phyloP scores from a whole-genome alignment of 495 filamentous ascomycete genomes.

The Penicillium salamii region DNA sequence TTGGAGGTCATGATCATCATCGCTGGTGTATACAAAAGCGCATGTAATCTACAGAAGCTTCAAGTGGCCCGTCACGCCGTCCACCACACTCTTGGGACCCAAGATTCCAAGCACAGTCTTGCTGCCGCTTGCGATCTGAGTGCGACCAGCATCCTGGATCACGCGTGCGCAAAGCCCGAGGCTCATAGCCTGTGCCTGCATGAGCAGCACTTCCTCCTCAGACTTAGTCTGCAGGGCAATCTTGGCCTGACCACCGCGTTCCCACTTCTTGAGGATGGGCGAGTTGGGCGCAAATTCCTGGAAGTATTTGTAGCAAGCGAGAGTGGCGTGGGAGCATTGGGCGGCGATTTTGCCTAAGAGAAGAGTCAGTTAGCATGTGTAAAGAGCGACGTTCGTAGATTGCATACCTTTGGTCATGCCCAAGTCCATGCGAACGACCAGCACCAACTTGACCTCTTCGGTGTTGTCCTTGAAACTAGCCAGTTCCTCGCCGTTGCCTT shows the following conservation, averaged over 20 bases:
- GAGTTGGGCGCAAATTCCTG: slow-evolving; percentile 53
- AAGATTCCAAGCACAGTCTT: slow-evolving; percentile 88
- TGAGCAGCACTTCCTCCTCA: slow-evolving; percentile 74
- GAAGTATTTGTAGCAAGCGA: slow-evolving; percentile 91
- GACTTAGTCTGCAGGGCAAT: slow-evolving; percentile 80
- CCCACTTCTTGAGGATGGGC: slow-evolving; percentile 79
- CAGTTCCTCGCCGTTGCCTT: slow-evolving; percentile 41
- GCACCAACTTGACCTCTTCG: slow-evolving; percentile 91
- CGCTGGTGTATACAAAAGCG: slow-evolving; percentile 7
- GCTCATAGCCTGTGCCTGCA: slow-evolving; percentile 77
- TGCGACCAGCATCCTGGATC: slow-evolving; percentile 92
- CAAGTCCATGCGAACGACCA: slow-evolving; percentile 89
- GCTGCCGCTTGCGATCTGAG: slow-evolving; percentile 92
- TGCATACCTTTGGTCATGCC: slow-evolving; percentile 90
- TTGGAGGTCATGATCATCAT: slow-evolving; percentile 28
- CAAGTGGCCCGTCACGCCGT: slow-evolving; percentile 81
- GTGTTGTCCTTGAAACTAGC: slow-evolving; percentile 46
- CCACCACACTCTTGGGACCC: slow-evolving; percentile 81
- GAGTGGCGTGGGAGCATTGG: slow-evolving; percentile 91
- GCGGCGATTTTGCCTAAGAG: slow-evolving; percentile 89
- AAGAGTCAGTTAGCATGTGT: neutral
- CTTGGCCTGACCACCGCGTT: slow-evolving; percentile 81
- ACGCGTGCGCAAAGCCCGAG: slow-evolving; percentile 83
- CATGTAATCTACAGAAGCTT: slow-evolving; percentile 68
- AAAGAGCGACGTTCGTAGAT: neutral